phyloP scores from a whole-genome alignment of 2,329 filamentous ascomycete genomes.

The Colletotrichum sp. region DNA sequence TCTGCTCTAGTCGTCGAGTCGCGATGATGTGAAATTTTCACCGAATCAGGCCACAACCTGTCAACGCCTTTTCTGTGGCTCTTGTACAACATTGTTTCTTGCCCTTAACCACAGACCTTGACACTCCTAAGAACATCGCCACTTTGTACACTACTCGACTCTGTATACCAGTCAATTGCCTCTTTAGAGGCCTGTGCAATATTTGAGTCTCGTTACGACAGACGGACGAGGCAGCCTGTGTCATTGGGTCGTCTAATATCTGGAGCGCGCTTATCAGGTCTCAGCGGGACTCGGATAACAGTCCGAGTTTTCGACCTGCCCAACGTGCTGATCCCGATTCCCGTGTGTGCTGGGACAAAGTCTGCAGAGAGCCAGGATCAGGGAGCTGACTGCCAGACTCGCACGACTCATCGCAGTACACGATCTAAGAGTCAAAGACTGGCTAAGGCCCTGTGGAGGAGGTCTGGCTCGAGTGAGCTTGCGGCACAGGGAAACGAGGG shows the following conservation, averaged over 20 bases:
- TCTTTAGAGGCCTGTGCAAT: not conserved
- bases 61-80: not conserved
- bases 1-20: not conserved
- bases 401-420: constrained; percentile 7
- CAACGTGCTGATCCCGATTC: constrained; percentile 1
- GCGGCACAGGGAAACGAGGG: not conserved
- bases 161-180: not conserved
- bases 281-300: constrained; percentile 10
- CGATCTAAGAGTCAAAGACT: constrained; percentile 10
- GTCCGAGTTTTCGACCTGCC: constrained; percentile 11
- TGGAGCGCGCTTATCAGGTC: constrained; percentile 12
- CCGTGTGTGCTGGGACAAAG: not conserved
- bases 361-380: constrained; percentile 10
- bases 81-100: not conserved
- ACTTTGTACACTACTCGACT: not conserved
- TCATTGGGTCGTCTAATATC: not conserved
- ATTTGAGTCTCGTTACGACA: not conserved
- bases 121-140: not conserved
- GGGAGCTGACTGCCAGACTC: not conserved
- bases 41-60: not conserved
- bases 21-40: not conserved
- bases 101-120: not conserved
- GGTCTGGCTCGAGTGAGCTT: not conserved
- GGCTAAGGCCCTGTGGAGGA: not conserved
- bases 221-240: not conserved